phyloP scores from a whole-genome alignment of 208 protist species.

The Endotrypanum monterogeii region DNA sequence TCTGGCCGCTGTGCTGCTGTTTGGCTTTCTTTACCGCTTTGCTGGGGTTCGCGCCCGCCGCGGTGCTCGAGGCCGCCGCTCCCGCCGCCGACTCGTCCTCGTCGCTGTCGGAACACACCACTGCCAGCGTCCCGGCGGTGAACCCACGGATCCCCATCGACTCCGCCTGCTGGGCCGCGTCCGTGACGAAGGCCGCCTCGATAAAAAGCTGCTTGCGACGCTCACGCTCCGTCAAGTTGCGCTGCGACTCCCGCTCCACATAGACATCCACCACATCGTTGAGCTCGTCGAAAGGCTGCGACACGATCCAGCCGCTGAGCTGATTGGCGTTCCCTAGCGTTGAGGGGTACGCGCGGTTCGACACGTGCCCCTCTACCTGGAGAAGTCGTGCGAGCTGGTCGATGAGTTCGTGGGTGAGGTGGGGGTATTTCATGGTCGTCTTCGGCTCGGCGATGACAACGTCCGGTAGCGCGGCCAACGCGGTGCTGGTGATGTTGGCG shows the following conservation, averaged over 20 bases:
- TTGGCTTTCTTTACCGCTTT: constrained; percentile 38
- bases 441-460: constrained; percentile 29
- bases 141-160: constrained; percentile 87
- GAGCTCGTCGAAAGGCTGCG: constrained; percentile 71
- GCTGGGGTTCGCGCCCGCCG: constrained; percentile 13
- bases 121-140: constrained; percentile 54
- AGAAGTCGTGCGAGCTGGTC: constrained; percentile 69
- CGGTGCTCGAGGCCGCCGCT: constrained; percentile 24
- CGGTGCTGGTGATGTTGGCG: constrained; percentile 28
- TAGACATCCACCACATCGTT: constrained; percentile 81
- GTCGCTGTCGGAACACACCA: constrained; percentile 68
- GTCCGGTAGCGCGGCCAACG: constrained; percentile 53
- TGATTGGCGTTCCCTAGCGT: constrained; percentile 77
- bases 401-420: constrained; percentile 79
- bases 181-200: constrained; percentile 71
- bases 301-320: constrained; percentile 75
- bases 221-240: constrained; percentile 69
- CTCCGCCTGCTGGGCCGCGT: constrained; percentile 80
- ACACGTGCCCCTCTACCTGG: constrained; percentile 42
- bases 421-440: constrained; percentile 48
- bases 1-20: constrained; percentile 70
- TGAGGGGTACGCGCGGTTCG: constrained; percentile 46
- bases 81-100: constrained; percentile 33
- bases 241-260: constrained; percentile 51
- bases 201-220: constrained; percentile 46